phyloP scores from a whole-genome alignment of 2,329 filamentous ascomycete species.

The Leptographium flavum region DNA sequence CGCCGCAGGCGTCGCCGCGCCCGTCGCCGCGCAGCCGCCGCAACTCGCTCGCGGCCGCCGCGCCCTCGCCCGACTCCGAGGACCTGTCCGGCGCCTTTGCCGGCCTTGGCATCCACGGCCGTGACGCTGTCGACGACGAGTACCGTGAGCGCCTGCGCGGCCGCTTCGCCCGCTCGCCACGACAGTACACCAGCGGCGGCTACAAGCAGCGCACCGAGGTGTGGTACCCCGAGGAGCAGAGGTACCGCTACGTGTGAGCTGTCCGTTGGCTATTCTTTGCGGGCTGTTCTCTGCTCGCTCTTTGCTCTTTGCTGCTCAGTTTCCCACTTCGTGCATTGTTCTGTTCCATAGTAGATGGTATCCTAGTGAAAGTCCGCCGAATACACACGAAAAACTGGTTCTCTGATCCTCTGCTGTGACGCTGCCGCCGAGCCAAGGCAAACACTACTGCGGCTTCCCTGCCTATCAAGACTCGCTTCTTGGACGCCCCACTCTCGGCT shows the following conservation, averaged over 20 bases:
- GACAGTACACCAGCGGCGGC: constrained; percentile 10
- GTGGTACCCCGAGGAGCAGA: constrained; percentile 11
- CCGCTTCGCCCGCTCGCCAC: constrained; percentile 13
- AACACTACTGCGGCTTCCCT: too few species aligned
- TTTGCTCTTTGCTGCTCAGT: not conserved
- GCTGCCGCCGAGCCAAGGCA: too few species aligned
- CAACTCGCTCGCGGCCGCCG: not conserved
- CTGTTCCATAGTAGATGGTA: too few species aligned
- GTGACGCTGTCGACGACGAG: constrained; percentile 3
- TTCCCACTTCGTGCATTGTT: too few species aligned
- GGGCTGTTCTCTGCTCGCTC: not conserved
- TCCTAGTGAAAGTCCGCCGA: too few species aligned
- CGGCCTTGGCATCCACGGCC: constrained; percentile 6
- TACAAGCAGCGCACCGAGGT: constrained; percentile 13
- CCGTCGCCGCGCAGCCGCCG: not conserved
- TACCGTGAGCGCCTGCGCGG: constrained; percentile 12
- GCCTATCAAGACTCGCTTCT: too few species aligned
- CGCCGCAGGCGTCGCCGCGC: not conserved
- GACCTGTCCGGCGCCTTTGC: constrained; percentile 3
- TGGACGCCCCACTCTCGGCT: too few species aligned
- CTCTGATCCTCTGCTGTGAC: too few species aligned
- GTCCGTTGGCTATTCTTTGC: not conserved
- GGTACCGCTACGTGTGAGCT: constrained; percentile 10
- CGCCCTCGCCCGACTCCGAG: not conserved
- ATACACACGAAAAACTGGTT: too few species aligned